Percentiles rank a stretch among this genome's conserved stretches.
These are phyloP conservation scores for Umbelopsis isabellina DNA, from an alignment of 192 early-diverging fungal genomes.

Conservation along the genomic window DNA sequence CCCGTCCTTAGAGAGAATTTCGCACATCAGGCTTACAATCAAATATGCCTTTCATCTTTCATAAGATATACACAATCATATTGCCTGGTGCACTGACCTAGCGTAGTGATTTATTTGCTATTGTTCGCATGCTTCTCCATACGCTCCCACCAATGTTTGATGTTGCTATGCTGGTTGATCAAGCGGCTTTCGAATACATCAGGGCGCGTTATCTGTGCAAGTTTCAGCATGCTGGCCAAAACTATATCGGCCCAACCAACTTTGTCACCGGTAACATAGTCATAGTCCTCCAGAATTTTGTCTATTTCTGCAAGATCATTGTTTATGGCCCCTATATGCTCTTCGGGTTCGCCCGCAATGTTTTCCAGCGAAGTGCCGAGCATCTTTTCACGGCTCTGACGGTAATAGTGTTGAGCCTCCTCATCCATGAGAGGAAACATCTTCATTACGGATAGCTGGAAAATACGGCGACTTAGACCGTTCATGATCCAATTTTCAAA, in stretches of 20 bases:
- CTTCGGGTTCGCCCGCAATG: slow-evolving; percentile 34
- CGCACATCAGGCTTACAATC: too few species aligned
- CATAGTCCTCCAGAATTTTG: slow-evolving; percentile 27
- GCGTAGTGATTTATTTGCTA: not conserved
- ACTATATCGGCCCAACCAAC: slow-evolving; percentile 49
- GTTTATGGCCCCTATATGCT: slow-evolving; percentile 29
- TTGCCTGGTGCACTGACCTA: too few species aligned
- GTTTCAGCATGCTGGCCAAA: slow-evolving; percentile 38
- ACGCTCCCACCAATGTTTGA: slow-evolving; percentile 43
- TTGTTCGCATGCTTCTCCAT: slow-evolving; percentile 38
- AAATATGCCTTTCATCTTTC: too few species aligned
- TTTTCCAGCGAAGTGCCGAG: slow-evolving; percentile 32
- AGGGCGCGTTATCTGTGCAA: slow-evolving; percentile 36
- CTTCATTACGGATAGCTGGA: slow-evolving; percentile 33
- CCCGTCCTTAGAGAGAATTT: too few species aligned
- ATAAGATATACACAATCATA: too few species aligned
- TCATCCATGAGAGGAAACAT: slow-evolving; percentile 34
- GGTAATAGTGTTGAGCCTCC: slow-evolving; percentile 38
- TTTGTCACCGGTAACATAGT: slow-evolving; percentile 43
- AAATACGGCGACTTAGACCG: slow-evolving; percentile 34
- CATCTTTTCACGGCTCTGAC: slow-evolving; percentile 43
- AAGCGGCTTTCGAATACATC: slow-evolving; percentile 41
- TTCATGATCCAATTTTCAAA: slow-evolving; percentile 42
- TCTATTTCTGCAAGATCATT: slow-evolving; percentile 31
- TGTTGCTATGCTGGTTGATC: slow-evolving; percentile 35